Conservation (phyloP, 2,329 filamentous ascomycete genomes). For the Cytospora paraplurivora region DNA sequence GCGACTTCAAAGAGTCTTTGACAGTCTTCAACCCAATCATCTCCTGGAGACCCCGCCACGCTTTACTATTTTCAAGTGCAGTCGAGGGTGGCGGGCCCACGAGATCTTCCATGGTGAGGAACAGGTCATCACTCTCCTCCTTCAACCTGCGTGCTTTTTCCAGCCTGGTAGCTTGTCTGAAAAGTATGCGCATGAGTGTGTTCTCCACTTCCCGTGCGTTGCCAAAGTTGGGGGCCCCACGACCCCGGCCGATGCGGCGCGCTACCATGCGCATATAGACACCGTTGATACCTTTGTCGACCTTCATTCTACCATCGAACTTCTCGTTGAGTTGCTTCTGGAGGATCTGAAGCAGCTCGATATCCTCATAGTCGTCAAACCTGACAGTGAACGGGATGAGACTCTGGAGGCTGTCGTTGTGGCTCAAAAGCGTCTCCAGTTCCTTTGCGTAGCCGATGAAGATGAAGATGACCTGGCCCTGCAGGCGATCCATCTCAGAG, state of each 20-base stretch:
- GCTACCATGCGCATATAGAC: constrained; percentile 66
- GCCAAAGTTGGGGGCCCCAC: constrained; percentile 68
- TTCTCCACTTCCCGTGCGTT: constrained; percentile 74
- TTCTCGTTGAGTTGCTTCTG: constrained; percentile 54
- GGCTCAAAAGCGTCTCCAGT: constrained; percentile 76
- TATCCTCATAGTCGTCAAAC: constrained; percentile 70
- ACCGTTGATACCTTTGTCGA: constrained; percentile 60
- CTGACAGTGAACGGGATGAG: constrained; percentile 66
- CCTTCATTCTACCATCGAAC: constrained; percentile 56
- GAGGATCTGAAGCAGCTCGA: constrained; percentile 65
- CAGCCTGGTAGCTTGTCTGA: constrained; percentile 62
- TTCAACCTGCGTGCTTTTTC: constrained; percentile 46
- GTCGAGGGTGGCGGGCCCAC: constrained; percentile 67
- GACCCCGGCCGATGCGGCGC: constrained; percentile 61
- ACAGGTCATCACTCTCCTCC: constrained; percentile 54
- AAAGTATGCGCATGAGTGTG: constrained; percentile 51
- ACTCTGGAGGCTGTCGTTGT: constrained; percentile 71
- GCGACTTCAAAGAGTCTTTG: constrained; percentile 59
- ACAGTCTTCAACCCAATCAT: constrained; percentile 64
- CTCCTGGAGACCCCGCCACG: constrained; percentile 59
- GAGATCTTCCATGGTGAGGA: constrained; percentile 67
- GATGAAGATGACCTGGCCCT: constrained; percentile 69
- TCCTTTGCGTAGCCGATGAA: constrained; percentile 72
- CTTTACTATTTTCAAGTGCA: constrained; percentile 51
- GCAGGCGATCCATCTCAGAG: constrained; percentile 70